phyloP scores from a whole-genome alignment of 73 alveolate species.

The Stentor roeselii region DNA sequence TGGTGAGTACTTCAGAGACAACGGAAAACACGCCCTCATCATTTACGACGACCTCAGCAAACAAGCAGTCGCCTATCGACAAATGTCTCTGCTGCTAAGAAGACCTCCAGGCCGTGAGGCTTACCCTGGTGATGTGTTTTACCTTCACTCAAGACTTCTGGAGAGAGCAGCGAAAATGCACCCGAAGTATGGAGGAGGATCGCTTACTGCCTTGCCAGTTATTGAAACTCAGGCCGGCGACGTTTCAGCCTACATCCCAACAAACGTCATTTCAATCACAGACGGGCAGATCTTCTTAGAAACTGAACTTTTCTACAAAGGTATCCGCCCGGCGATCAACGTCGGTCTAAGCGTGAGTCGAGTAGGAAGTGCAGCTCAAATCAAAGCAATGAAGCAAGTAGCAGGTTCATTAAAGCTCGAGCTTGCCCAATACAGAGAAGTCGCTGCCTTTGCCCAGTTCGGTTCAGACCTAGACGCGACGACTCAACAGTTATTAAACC shows the following conservation, averaged over 20 bases:
- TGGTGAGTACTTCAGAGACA: slow-evolving; percentile 96
- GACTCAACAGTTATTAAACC: slow-evolving; percentile 74
- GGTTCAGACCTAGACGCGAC: slow-evolving; percentile 86
- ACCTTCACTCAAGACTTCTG: slow-evolving; percentile 59
- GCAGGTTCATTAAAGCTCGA: slow-evolving; percentile 94
- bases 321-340: slow-evolving; percentile 89
- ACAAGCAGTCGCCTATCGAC: slow-evolving; percentile 88
- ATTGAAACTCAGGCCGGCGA: slow-evolving; percentile 93
- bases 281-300: slow-evolving; percentile 90
- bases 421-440: slow-evolving; percentile 95
- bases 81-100: slow-evolving; percentile 85
- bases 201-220: slow-evolving; percentile 89
- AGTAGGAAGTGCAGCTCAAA: slow-evolving; percentile 96
- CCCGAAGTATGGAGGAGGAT: slow-evolving; percentile 71
- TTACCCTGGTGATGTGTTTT: slow-evolving; percentile 90
- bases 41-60: slow-evolving; percentile 94
- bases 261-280: slow-evolving; percentile 90
- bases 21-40: slow-evolving; percentile 89
- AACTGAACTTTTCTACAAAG: slow-evolving; percentile 81
- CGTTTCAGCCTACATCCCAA: slow-evolving; percentile 88
- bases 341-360: slow-evolving; percentile 91
- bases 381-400: slow-evolving; percentile 94
- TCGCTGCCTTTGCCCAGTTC: slow-evolving; percentile 90
- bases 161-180: slow-evolving; percentile 88
- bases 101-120: slow-evolving; percentile 99